Conservation (phyloP, 345 rosid genomes). For the Schrenkiella parvula region DNA sequence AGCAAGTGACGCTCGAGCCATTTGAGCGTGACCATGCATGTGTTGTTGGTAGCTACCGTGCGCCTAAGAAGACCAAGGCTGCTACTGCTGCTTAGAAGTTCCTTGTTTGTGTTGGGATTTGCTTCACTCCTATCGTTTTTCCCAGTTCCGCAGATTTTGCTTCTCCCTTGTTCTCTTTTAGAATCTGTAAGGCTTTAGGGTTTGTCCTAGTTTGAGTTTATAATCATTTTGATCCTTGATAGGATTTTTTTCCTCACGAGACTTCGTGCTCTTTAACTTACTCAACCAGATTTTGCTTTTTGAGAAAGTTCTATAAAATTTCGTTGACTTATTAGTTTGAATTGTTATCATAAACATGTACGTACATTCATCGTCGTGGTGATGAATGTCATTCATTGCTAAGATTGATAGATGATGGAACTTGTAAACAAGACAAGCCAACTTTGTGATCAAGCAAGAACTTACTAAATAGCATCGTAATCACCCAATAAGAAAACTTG, state of each 20-base stretch:
- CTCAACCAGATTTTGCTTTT: not conserved
- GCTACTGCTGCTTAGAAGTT: constrained; percentile 33
- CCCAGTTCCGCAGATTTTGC: not conserved
- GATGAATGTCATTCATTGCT: no score
- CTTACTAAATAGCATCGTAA: no score
- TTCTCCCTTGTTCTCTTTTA: not conserved
- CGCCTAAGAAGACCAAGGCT: constrained; percentile 76
- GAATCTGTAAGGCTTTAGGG: not conserved
- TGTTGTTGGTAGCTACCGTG: constrained; percentile 84
- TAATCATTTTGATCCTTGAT: not conserved
- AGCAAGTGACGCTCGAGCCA: constrained; percentile 97
- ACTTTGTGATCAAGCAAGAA: no score
- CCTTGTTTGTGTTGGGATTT: not conserved
- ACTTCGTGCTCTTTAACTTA: not conserved
- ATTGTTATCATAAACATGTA: no score
- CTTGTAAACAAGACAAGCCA: no score
- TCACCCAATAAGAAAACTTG: no score
- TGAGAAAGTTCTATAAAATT: not conserved
- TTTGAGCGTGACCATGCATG: constrained; percentile 98
- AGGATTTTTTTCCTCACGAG: not conserved
- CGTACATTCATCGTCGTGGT: no score
- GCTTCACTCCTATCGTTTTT: not conserved
- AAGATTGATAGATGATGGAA: no score
- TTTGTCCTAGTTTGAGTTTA: not conserved
- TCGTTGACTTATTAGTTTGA: not conserved